A percentile compares a stretch with the other conserved stretches of the same genome.
phyloP scores from a whole-genome alignment of 441 rosid species.

The Corymbia calophylla region DNA sequence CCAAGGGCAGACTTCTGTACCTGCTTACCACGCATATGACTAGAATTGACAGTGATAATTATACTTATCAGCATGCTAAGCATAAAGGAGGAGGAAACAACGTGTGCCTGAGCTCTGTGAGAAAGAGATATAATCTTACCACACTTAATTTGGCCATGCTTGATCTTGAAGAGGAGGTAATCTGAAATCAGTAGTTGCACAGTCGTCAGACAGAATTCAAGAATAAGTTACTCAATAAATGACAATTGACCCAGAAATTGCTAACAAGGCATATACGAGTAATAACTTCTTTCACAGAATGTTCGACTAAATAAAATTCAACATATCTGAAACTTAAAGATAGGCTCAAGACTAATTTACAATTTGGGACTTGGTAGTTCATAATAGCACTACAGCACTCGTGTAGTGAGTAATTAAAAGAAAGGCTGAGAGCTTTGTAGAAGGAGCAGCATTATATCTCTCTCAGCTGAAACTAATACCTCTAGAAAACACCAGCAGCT shows the following conservation, averaged over 20 bases:
- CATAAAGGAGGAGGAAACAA: no score
- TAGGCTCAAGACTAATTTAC: background rate
- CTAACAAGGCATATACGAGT: background rate
- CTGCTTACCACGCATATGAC: constrained; percentile 51
- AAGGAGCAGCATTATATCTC: background rate
- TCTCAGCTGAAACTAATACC: constrained; percentile 8
- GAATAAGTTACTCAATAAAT: background rate
- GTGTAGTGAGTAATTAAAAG: background rate
- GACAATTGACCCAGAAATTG: background rate
- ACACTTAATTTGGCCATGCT: constrained; percentile 51
- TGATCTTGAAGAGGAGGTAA: constrained; percentile 29
- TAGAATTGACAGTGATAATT: background rate
- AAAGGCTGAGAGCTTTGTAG: background rate
- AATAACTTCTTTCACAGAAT: background rate
- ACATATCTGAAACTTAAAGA: background rate
- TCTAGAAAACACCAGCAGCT: constrained; percentile 53
- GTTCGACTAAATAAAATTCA: background rate
- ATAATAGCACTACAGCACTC: background rate
- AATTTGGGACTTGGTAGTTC: background rate
- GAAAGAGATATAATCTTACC: background rate
- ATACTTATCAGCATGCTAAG: background rate
- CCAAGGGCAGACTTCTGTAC: background rate
- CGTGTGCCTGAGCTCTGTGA: no score
- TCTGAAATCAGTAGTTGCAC: background rate
- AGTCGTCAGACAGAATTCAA: background rate